A percentile compares a stretch with the other conserved stretches of the same genome.
Evolutionary conservation across 116 monocot species (phyloP).

Genomic region (Dioscorea cayenensis): DNA sequence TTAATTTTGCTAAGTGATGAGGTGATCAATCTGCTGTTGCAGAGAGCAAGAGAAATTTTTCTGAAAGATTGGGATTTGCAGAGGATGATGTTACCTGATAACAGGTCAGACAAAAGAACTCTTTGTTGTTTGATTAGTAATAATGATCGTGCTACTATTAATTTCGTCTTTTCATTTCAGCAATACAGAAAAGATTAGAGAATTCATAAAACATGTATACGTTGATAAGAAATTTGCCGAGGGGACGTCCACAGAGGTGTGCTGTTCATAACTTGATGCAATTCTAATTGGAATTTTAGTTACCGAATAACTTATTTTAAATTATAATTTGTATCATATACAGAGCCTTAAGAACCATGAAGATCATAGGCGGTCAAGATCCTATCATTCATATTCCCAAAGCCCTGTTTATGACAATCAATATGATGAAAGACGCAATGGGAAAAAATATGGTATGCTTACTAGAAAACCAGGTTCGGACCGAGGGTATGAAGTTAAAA

Average conservation of each 20-base stretch:
- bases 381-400: slow-evolving; percentile 94
- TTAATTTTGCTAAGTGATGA: no score
- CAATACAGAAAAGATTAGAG: slow-evolving; percentile 81
- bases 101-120: slow-evolving; percentile 38
- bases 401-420: slow-evolving; percentile 96
- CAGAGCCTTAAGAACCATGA: slow-evolving; percentile 58
- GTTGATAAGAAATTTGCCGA: slow-evolving; percentile 87
- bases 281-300: not conserved
- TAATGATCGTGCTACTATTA: no score
- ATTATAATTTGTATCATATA: not conserved
- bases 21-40: not conserved
- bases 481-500: slow-evolving; percentile 55
- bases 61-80: slow-evolving; percentile 82
- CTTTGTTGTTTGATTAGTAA: not conserved
- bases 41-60: slow-evolving; percentile 87
- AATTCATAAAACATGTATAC: slow-evolving; percentile 87
- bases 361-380: slow-evolving; percentile 67
- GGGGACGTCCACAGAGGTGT: slow-evolving; percentile 49
- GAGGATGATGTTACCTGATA: slow-evolving; percentile 70
- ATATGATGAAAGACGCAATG: slow-evolving; percentile 78
- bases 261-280: no score
- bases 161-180: slow-evolving; percentile 29
- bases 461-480: slow-evolving; percentile 73
- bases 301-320: not conserved
- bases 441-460: slow-evolving; percentile 51